phyloP scores from a whole-genome alignment of 2,329 filamentous ascomycete genomes.

The Scytalidium lignicola region DNA sequence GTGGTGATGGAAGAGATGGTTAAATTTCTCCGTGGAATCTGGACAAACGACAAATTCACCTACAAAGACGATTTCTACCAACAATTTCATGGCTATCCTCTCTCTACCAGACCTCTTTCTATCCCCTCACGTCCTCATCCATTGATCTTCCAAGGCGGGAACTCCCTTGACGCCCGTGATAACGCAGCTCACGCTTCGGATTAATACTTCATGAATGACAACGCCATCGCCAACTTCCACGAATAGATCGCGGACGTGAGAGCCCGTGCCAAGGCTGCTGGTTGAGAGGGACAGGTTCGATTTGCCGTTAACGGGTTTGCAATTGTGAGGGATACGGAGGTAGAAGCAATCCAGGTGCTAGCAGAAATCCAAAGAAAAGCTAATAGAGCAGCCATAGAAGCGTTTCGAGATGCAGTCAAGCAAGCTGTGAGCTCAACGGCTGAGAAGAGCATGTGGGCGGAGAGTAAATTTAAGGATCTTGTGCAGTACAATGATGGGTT shows the following conservation, averaged over 20 bases:
- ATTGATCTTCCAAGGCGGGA: conserved; percentile 49
- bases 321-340: conserved; percentile 44
- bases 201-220: conserved; percentile 54
- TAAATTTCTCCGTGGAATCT: conserved; percentile 44
- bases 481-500: conserved; percentile 53
- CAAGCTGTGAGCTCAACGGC: conserved; percentile 42
- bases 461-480: conserved; percentile 45
- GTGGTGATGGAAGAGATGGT: no score
- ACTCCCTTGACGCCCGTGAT: conserved; percentile 43
- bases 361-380: conserved; percentile 49
- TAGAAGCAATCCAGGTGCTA: conserved; percentile 42
- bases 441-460: conserved; percentile 49
- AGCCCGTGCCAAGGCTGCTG: conserved; percentile 37
- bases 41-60: conserved; percentile 44
- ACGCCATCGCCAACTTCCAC: conserved; percentile 47
- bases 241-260: conserved; percentile 44
- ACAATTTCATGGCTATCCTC: conserved; percentile 41
- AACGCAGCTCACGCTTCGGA: conserved; percentile 43
- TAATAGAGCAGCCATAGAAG: conserved; percentile 43
- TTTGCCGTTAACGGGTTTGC: conserved; percentile 47
- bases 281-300: conserved; percentile 38
- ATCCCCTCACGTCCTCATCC: conserved; percentile 40
- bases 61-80: conserved; percentile 46
- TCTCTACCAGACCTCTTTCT: conserved; percentile 44
- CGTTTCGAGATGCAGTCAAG: conserved; percentile 43